These are phyloP conservation scores for Fusarium cyanostomum DNA, from an alignment of 2,329 filamentous ascomycete species.

Conservation along the genomic window DNA sequence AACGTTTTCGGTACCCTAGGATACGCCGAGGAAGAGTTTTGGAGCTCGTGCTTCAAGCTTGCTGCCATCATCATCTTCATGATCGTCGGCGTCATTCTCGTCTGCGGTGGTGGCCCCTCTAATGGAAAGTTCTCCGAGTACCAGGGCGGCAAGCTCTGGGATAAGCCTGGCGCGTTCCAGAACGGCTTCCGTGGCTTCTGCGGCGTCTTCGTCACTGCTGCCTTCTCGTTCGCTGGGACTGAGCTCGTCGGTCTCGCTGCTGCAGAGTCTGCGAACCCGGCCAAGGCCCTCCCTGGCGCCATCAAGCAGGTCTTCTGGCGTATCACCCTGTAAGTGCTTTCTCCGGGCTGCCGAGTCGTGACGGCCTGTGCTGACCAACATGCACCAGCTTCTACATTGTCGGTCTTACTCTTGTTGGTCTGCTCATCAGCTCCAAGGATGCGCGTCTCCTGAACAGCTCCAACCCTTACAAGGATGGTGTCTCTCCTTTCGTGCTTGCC, in stretches of 20 bases:
- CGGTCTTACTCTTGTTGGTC: constrained; percentile 59
- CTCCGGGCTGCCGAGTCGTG: constrained; percentile 14
- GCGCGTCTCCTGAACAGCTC: constrained; percentile 51
- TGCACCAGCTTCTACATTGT: constrained; percentile 54
- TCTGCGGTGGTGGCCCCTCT: constrained; percentile 65
- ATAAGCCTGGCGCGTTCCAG: constrained; percentile 63
- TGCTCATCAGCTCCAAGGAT: constrained; percentile 57
- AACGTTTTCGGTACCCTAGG: constrained; percentile 66
- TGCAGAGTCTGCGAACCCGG: constrained; percentile 73
- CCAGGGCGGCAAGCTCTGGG: constrained; percentile 52
- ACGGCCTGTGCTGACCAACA: constrained; percentile 8
- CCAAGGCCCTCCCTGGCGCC: constrained; percentile 77
- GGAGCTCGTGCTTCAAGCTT: constrained; percentile 65
- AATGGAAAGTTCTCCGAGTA: constrained; percentile 53
- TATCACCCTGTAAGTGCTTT: constrained; percentile 52
- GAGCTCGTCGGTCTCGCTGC: constrained; percentile 76
- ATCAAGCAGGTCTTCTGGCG: constrained; percentile 77
- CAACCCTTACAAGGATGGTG: constrained; percentile 45
- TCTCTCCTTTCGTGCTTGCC: constrained; percentile 62
- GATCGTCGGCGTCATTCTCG: constrained; percentile 66
- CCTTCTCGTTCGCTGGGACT: constrained; percentile 74
- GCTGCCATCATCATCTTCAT: constrained; percentile 69
- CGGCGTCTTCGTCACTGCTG: constrained; percentile 74
- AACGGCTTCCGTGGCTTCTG: constrained; percentile 77
- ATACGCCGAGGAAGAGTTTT: constrained; percentile 66